Evolutionary conservation across 192 early-diverging fungal species (phyloP).

Genomic region (Podila epicladia): DNA sequence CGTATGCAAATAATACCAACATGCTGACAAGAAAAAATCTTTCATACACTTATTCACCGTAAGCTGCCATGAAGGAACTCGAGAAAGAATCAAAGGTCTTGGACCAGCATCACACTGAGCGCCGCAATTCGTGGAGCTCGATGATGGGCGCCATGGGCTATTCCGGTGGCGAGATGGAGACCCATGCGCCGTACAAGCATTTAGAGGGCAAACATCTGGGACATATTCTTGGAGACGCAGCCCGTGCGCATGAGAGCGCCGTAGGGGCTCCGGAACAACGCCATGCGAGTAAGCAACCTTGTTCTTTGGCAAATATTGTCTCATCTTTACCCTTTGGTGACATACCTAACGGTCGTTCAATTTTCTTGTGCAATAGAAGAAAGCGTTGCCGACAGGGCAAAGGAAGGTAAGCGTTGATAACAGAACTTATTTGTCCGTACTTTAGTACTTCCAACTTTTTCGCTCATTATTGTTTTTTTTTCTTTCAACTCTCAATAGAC

Average conservation of each 20-base stretch:
- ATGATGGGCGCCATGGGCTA: conserved; percentile 18
- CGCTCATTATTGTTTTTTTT: too few relatives aligned
- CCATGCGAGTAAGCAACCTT: not conserved
- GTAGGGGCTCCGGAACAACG: not conserved
- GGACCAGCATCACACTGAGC: not conserved
- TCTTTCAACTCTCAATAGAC: too few relatives aligned
- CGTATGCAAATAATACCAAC: too few relatives aligned
- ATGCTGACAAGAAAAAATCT: too few relatives aligned
- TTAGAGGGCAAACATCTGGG: conserved; percentile 1
- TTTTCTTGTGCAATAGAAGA: too few relatives aligned
- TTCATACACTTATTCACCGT: not conserved
- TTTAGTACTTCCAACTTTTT: too few relatives aligned
- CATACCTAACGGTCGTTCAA: too few relatives aligned
- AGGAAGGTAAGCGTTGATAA: too few relatives aligned
- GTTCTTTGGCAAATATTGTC: not conserved
- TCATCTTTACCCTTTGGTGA: too few relatives aligned
- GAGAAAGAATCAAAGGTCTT: not conserved
- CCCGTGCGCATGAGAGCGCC: not conserved
- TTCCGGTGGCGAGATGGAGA: not conserved
- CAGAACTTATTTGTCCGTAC: too few relatives aligned
- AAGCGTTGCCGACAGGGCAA: too few relatives aligned
- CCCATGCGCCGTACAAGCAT: conserved; percentile 1
- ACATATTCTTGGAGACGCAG: not conserved
- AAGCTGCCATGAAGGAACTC: not conserved
- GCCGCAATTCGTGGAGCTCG: conserved; percentile 7